Percentiles rank a stretch among this genome's conserved stretches.
phyloP scores from a whole-genome alignment of 2,329 filamentous ascomycete species.

The Boeremia exigua region DNA sequence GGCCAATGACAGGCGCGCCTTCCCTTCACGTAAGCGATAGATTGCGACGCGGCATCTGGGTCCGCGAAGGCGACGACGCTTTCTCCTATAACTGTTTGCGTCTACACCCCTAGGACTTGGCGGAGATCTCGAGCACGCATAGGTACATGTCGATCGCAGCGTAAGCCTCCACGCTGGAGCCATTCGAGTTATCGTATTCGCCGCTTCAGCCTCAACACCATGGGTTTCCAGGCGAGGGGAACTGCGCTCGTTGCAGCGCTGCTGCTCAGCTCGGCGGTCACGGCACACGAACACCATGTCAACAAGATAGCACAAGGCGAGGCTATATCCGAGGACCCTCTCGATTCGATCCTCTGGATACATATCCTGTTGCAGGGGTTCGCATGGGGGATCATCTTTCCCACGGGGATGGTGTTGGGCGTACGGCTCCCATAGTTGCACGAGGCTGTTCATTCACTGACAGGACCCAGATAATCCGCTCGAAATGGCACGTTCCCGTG shows the following conservation, averaged over 20 bases:
- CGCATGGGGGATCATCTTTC: constrained; percentile 91
- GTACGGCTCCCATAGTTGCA: constrained; percentile 54
- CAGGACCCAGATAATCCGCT: constrained; percentile 74
- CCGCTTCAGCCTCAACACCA: constrained; percentile 10
- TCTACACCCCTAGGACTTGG: background rate
- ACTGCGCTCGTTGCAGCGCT: constrained; percentile 28
- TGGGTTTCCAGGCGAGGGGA: constrained; percentile 18
- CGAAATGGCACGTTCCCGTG: constrained; percentile 90
- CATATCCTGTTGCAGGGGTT: constrained; percentile 90
- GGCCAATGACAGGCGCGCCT: constrained; percentile 29
- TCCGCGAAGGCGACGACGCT: constrained; percentile 13
- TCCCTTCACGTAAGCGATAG: constrained; percentile 35
- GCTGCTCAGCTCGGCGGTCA: constrained; percentile 34
- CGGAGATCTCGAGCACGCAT: constrained; percentile 3
- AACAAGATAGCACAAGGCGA: constrained; percentile 49
- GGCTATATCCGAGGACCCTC: constrained; percentile 45
- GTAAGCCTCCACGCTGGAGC: constrained; percentile 28
- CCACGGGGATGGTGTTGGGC: constrained; percentile 92
- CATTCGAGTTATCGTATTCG: background rate
- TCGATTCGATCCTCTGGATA: constrained; percentile 84
- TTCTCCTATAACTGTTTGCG: background rate
- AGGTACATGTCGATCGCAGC: constrained; percentile 9
- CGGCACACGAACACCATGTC: constrained; percentile 50
- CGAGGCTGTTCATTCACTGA: background rate
- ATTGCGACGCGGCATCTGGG: constrained; percentile 31